Evolutionary conservation across 1,139 yeast genomes (phyloP).

Genomic region (Blastobotrys petasosporus): DNA sequence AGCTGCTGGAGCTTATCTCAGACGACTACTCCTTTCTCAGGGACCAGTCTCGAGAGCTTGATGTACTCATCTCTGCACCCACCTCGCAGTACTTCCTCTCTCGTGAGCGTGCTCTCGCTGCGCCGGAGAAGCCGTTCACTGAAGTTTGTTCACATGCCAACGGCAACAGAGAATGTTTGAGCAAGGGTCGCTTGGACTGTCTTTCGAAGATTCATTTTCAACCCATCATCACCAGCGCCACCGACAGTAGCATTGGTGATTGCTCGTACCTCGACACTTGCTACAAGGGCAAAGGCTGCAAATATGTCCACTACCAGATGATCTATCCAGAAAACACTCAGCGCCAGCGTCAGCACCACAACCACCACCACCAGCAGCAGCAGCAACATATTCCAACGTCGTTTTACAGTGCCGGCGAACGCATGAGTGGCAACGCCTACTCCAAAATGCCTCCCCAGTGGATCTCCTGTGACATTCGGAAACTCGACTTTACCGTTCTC

Average conservation of each 20-base stretch:
- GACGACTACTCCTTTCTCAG: conserved; percentile 13
- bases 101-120: conserved; percentile 14
- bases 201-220: conserved; percentile 33
- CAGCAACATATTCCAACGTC: not conserved
- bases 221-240: conserved; percentile 34
- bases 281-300: conserved; percentile 73
- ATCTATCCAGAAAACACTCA: conserved; percentile 26
- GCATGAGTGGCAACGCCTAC: conserved; percentile 29
- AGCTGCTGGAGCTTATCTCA: conserved; percentile 10
- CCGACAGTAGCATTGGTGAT: conserved; percentile 75
- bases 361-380: not conserved
- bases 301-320: conserved; percentile 72
- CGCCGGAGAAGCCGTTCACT: conserved; percentile 16
- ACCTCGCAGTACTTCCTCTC: conserved; percentile 17
- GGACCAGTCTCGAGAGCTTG: conserved; percentile 13
- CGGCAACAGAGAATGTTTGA: conserved; percentile 19
- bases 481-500: conserved; percentile 57
- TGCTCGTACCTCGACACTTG: conserved; percentile 93
- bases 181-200: conserved; percentile 30
- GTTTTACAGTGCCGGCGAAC: conserved; percentile 51
- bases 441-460: conserved; percentile 59
- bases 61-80: conserved; percentile 13
- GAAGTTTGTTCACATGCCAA: conserved; percentile 20
- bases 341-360: not conserved
- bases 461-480: conserved; percentile 78